These are phyloP conservation scores for Entamoeba histolytica DNA, from an alignment of 208 protist species.

Conservation along the genomic window DNA sequence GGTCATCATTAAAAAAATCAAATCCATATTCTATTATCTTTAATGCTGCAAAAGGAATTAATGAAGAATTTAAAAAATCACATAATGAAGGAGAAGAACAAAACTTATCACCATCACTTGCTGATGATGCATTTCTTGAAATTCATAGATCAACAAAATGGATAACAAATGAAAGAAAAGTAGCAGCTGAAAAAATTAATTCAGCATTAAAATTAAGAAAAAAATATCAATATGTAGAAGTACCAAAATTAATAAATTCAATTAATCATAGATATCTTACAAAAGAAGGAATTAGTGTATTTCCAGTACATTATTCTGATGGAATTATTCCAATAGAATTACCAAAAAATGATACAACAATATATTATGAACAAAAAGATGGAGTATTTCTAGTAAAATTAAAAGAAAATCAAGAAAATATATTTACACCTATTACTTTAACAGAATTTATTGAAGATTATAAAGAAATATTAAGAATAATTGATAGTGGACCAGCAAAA, in stretches of 20 bases:
- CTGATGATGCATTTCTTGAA: not conserved
- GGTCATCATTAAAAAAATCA: too few species aligned
- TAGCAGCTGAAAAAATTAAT: not conserved
- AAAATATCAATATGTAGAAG: not conserved
- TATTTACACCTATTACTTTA: not conserved
- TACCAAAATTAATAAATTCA: not conserved
- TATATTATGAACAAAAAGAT: not conserved
- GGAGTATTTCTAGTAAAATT: not conserved
- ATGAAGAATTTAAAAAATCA: too few species aligned
- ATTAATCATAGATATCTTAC: not conserved
- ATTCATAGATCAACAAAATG: not conserved
- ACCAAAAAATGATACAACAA: not conserved
- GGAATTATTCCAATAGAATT: not conserved
- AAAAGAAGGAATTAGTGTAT: not conserved
- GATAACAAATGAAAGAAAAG: not conserved
- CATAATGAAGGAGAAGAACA: not conserved
- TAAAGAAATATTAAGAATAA: not conserved
- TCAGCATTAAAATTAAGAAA: not conserved
- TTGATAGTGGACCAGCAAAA: not conserved
- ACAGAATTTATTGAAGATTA: not conserved
- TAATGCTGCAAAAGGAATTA: too few species aligned
- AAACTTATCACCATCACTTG: not conserved
- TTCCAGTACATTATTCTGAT: not conserved
- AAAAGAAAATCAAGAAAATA: too few species aligned
- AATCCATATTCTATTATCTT: too few species aligned